Conservation (phyloP, 139 green algal genomes). For the Gonium pectorale region DNA sequence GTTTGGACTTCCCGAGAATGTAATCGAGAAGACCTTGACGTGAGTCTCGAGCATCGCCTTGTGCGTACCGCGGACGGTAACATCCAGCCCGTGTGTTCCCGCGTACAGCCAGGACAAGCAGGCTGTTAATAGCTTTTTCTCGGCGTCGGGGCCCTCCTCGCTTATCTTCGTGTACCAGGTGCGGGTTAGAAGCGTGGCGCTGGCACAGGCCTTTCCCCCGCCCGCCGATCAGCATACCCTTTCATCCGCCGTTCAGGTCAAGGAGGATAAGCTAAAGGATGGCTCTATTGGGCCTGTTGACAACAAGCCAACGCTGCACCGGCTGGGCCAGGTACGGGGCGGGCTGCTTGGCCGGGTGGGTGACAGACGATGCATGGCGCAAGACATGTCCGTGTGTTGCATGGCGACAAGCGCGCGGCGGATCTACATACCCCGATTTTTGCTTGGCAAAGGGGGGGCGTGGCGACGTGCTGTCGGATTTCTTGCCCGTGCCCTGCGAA, state of each 20-base stretch:
- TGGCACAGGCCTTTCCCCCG: background rate
- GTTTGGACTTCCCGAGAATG: slow-evolving; percentile 60
- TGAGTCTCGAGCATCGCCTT: too few relatives aligned
- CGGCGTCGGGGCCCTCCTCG: slow-evolving; percentile 57
- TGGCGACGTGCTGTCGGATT: too few relatives aligned
- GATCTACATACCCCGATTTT: too few relatives aligned
- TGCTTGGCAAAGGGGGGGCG: too few relatives aligned
- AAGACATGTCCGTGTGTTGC: too few relatives aligned
- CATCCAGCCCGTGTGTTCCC: too few relatives aligned
- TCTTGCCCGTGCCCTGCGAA: too few relatives aligned
- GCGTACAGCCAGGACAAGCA: slow-evolving; percentile 64
- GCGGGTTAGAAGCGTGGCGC: background rate
- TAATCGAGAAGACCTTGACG: slow-evolving; percentile 67
- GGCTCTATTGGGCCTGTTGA: slow-evolving; percentile 52
- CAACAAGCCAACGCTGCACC: slow-evolving; percentile 57
- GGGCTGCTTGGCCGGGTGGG: too few relatives aligned
- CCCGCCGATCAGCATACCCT: too few relatives aligned
- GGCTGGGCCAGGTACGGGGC: slow-evolving; percentile 49
- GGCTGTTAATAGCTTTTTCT: slow-evolving; percentile 74
- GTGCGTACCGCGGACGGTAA: too few relatives aligned
- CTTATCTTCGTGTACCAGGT: slow-evolving; percentile 78
- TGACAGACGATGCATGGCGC: too few relatives aligned
- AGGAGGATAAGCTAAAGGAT: slow-evolving; percentile 67
- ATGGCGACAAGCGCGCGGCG: too few relatives aligned
- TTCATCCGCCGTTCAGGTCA: slow-evolving; percentile 48